Base-by-base conservation (phyloP, 1,284 basidiomycete genomes). In the Trichosporon ovoides region DNA sequence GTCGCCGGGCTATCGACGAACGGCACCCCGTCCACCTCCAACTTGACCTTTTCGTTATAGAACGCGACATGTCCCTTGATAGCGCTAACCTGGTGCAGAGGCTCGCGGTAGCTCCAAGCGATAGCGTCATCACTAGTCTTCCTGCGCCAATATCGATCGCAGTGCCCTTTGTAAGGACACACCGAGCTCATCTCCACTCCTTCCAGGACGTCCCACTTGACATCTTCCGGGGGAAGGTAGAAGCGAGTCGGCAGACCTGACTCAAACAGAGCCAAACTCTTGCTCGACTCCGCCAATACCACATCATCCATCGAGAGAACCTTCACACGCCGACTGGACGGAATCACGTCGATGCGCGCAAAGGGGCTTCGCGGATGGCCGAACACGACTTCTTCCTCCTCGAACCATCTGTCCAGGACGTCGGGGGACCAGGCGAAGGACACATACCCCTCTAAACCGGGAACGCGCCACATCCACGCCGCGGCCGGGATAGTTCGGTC, bases 101-200 rank as follows among this genome's bases (percentile, higher is more conserved):
- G 53, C 2, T 28, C 28, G 2, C 22, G 14, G n/a, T 55, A 59
- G 3, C 36, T 22, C 58, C 58, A 59, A 1, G 58, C 58, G 20
- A 59, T 50, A 31, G 16, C 28, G 20, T 53, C 46, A 31, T 4
- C 4, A 2, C 18, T 14, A 14, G 35, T 22, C 16, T 43, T 20
- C 22, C 24, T 12, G 33, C 53, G 48, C 58, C 58, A 59, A 38
- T 59, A 59, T 13, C 22, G 5, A 24, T 55, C 53, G 5, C 35
- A 36, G n/a, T 40, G 22, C 18, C 58, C 58, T 38, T 59, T 59
- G 53, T 59, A 59, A 3, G 58, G 58, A 16, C 58, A 59, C 31
- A 22, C 11, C 10, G 58, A 55, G 2, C 11, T 16, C n/a, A 38
- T 24, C 14, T 37, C 37, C 11, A 52, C 38, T 14, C 16, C 33